Percentiles rank a stretch among this genome's conserved stretches.
These are phyloP conservation scores for Artemisia tridentata DNA, from an alignment of 129 eudicot species.

Conservation along the genomic window DNA sequence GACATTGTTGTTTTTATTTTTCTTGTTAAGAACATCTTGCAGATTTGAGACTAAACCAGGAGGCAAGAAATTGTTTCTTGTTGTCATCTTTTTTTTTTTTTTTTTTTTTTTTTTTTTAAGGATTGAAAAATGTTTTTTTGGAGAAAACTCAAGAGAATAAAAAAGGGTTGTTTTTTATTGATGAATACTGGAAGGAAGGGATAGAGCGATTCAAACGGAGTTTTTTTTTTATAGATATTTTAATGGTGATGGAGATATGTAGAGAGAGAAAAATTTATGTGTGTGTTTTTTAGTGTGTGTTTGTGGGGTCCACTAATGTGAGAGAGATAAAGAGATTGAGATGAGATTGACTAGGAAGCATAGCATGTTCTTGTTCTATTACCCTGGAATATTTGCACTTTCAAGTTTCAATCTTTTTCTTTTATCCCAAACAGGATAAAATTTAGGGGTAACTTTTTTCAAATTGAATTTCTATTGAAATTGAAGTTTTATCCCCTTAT, in stretches of 20 bases:
- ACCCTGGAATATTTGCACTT: too few species aligned
- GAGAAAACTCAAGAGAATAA: background rate
- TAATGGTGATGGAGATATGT: constrained; percentile 21
- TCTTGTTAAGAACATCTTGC: constrained; percentile 52
- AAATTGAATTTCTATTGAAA: too few species aligned
- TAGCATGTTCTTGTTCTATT: too few species aligned
- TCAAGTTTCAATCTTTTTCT: too few species aligned
- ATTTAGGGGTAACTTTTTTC: too few species aligned
- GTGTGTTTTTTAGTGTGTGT: background rate
- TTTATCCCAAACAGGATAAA: too few species aligned
- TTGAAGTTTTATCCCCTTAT: too few species aligned
- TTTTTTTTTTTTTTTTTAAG: background rate
- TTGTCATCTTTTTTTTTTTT: constrained; percentile 26
- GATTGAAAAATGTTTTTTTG: background rate
- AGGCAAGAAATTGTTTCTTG: constrained; percentile 58
- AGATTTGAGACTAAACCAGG: constrained; percentile 85
- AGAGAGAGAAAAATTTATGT: constrained; percentile 15
- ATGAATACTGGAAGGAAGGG: constrained; percentile 8
- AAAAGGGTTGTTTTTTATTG: constrained; percentile 16
- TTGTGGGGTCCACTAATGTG: constrained; percentile 34
- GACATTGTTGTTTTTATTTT: constrained; percentile 27
- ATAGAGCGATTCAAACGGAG: constrained; percentile 55
- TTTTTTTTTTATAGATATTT: background rate
- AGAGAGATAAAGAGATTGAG: constrained; percentile 1
- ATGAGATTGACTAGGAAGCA: too few species aligned